phyloP scores from a whole-genome alignment of 176 grass and related monocot species.

The Bromus sterilis region DNA sequence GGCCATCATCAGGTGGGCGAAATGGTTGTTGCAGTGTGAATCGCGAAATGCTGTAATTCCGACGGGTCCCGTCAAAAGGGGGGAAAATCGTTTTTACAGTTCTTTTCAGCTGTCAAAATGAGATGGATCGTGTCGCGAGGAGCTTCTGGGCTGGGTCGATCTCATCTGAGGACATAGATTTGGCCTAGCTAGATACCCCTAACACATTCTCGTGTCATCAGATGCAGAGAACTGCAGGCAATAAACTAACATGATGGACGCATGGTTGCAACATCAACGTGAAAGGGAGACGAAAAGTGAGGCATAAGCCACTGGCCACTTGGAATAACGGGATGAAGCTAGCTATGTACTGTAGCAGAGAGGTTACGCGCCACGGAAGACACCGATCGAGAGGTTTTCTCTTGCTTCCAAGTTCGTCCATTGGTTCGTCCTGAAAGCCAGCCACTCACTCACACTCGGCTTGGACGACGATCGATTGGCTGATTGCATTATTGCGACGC shows the following conservation, averaged over 20 bases:
- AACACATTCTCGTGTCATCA: neutral
- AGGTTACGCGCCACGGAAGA: neutral
- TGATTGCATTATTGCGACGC: constrained; percentile 14
- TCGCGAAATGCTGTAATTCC: neutral
- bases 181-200: neutral
- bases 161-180: neutral
- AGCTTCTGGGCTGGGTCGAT: neutral
- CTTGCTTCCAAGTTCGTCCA: neutral
- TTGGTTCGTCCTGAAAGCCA: neutral
- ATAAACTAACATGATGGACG: neutral
- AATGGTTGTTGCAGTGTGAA: neutral
- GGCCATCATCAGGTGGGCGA: neutral
- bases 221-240: neutral
- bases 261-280: neutral
- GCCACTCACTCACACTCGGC: neutral
- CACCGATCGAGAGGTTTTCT: neutral
- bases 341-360: neutral
- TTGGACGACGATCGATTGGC: neutral
- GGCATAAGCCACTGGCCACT: neutral
- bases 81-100: neutral
- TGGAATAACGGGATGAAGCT: neutral
- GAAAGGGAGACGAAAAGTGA: neutral
- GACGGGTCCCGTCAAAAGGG: neutral
- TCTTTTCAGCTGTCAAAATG: neutral
- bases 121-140: neutral